Percentiles rank a stretch among this genome's conserved stretches.
phyloP scores from a whole-genome alignment of 2,329 filamentous ascomycete species.

The Penicillium sp. region DNA sequence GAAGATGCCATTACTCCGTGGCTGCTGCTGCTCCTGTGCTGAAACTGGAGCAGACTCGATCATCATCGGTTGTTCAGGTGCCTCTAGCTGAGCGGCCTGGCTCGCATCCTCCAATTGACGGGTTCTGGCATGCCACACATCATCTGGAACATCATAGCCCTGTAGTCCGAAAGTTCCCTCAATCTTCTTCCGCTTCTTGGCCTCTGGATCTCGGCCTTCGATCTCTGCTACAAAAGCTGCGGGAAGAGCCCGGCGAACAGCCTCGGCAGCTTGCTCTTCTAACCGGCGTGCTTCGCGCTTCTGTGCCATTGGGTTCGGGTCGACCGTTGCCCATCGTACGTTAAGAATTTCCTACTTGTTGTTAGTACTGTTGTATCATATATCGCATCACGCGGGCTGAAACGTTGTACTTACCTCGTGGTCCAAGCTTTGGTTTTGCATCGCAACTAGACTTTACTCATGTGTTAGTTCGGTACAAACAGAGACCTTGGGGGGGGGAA shows the following conservation, averaged over 20 bases:
- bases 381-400: not conserved
- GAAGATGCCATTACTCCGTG: slow-evolving; percentile 66
- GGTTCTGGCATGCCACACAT: slow-evolving; percentile 86
- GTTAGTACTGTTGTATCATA: not conserved
- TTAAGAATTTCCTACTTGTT: slow-evolving; percentile 75
- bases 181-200: slow-evolving; percentile 82
- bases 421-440: slow-evolving; percentile 91
- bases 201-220: slow-evolving; percentile 84
- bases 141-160: slow-evolving; percentile 91
- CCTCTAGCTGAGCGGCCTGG: slow-evolving; percentile 58
- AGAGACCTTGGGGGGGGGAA: not conserved
- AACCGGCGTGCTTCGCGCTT: slow-evolving; percentile 84
- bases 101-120: slow-evolving; percentile 66
- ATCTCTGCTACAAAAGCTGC: slow-evolving; percentile 91
- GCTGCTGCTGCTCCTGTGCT: slow-evolving; percentile 27
- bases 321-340: slow-evolving; percentile 93
- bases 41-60: slow-evolving; percentile 47
- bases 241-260: slow-evolving; percentile 81
- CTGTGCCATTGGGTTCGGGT: slow-evolving; percentile 93
- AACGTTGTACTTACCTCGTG: slow-evolving; percentile 50
- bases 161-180: slow-evolving; percentile 85
- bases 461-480: not conserved
- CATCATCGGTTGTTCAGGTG: slow-evolving; percentile 46
- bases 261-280: slow-evolving; percentile 95
- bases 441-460: slow-evolving; percentile 66